Evolutionary conservation across 2,329 filamentous ascomycete genomes (phyloP).

Genomic region (Talaromyces funiculosus): DNA sequence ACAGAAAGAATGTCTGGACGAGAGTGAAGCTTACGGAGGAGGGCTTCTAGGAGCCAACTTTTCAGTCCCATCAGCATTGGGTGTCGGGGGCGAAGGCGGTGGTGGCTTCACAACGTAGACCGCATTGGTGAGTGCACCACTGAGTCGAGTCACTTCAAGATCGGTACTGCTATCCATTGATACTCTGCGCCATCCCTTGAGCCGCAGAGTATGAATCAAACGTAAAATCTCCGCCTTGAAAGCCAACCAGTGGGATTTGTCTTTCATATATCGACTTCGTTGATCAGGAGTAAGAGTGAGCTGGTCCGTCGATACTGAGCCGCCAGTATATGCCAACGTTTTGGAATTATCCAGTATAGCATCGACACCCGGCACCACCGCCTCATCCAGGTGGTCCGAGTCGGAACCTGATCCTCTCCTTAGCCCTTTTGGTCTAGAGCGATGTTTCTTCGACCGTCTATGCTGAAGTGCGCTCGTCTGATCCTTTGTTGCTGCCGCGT

Average conservation of each 20-base stretch:
- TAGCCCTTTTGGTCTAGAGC: constrained; percentile 31
- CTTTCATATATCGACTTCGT: constrained; percentile 54
- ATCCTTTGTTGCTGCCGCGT: constrained; percentile 31
- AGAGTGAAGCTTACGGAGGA: constrained; percentile 46
- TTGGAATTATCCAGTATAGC: constrained; percentile 83
- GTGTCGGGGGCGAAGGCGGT: constrained; percentile 49
- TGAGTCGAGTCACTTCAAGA: constrained; percentile 49
- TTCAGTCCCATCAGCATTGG: constrained; percentile 35
- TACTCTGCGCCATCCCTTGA: constrained; percentile 88
- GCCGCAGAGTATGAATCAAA: constrained; percentile 75
- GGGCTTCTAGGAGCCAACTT: constrained; percentile 40
- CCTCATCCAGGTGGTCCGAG: constrained; percentile 79
- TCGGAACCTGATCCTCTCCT: constrained; percentile 62
- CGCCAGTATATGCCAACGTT: constrained; percentile 69
- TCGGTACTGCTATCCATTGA: constrained; percentile 45
- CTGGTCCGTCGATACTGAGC: constrained; percentile 38
- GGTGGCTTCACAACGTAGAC: constrained; percentile 92
- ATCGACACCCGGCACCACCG: constrained; percentile 78
- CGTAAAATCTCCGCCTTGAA: constrained; percentile 94
- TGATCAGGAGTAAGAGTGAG: constrained; percentile 40
- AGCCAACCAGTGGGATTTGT: constrained; percentile 68
- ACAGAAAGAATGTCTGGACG: neutral
- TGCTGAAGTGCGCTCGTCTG: constrained; percentile 19
- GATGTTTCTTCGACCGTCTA: constrained; percentile 23
- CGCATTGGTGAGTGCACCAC: constrained; percentile 90